Percentiles rank a stretch among this genome's conserved stretches.
These are phyloP conservation scores for Phyllosticta citriasiana DNA, from an alignment of 2,329 filamentous ascomycete species.

Conservation along the genomic window DNA sequence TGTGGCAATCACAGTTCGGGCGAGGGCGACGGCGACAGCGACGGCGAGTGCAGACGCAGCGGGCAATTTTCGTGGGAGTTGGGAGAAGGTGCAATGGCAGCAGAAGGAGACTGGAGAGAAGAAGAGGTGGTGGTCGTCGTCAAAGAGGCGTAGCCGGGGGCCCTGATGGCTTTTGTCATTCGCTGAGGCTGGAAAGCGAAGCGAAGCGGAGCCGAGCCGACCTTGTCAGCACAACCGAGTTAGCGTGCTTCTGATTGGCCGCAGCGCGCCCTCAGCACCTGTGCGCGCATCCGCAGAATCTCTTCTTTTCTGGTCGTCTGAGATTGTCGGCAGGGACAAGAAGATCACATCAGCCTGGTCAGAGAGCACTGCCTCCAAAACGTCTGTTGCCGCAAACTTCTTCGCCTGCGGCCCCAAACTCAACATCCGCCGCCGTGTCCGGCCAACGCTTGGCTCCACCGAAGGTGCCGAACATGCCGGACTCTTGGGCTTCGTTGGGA, in stretches of 20 bases:
- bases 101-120: not conserved
- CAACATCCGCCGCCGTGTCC: not conserved
- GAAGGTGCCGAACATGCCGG: not conserved
- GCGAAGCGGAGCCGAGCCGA: constrained; percentile 9
- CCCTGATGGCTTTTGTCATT: not conserved
- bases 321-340: not conserved
- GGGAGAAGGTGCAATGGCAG: not conserved
- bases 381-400: not conserved
- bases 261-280: not conserved
- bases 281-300: not conserved
- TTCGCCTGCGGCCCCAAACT: not conserved
- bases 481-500: not conserved
- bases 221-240: constrained; percentile 8
- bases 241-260: constrained; percentile 1
- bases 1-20: not conserved
- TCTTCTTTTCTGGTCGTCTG: not conserved
- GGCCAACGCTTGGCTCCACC: not conserved
- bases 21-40: not conserved
- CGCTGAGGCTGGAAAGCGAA: not conserved
- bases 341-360: not conserved
- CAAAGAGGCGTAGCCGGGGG: constrained; percentile 1
- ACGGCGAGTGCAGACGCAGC: not conserved
- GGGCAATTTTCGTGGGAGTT: not conserved
- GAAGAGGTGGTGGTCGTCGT: not conserved
- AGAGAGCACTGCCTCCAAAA: not conserved